phyloP scores from a whole-genome alignment of 23 red algal species.

The Gracilariopsis chorda region DNA sequence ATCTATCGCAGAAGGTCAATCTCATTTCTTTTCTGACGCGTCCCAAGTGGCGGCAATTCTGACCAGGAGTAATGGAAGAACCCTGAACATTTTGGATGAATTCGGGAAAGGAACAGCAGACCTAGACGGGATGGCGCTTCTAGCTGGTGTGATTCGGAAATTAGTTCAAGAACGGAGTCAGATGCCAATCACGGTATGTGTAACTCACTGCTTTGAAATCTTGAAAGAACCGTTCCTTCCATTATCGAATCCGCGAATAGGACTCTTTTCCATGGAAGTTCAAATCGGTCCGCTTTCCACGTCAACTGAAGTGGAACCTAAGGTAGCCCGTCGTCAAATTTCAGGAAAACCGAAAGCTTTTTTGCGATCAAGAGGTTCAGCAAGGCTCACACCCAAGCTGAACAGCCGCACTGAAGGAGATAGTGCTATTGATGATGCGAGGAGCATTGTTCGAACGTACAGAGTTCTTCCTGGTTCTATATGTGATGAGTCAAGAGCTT shows the following conservation, averaged over 20 bases:
- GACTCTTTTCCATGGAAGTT: conserved; percentile 65
- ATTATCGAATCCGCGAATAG: conserved; percentile 7
- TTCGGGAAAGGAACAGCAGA: conserved; percentile 58
- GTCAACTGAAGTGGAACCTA: not conserved
- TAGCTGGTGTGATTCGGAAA: conserved; percentile 6
- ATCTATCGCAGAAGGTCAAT: not conserved
- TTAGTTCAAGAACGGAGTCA: not conserved
- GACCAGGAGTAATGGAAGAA: not conserved
- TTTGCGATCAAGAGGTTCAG: no score
- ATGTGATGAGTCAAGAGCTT: conserved; percentile 37
- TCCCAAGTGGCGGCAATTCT: conserved; percentile 51
- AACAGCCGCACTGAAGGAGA: not conserved
- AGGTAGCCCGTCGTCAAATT: not conserved
- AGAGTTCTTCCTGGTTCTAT: conserved; percentile 33
- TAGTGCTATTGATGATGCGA: not conserved
- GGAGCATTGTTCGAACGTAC: conserved; percentile 24
- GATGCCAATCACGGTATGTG: conserved; percentile 3
- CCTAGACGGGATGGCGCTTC: conserved; percentile 40
- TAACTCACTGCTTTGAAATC: conserved; percentile 55
- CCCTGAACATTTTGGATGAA: conserved; percentile 50
- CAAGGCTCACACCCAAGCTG: no score
- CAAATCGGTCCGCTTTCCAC: not conserved
- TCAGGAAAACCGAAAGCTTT: not conserved
- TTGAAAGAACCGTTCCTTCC: conserved; percentile 51
- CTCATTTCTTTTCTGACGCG: conserved; percentile 51